Evolutionary conservation across 495 filamentous ascomycete genomes (phyloP).

Genomic region (Jackrogersella multiformis): DNA sequence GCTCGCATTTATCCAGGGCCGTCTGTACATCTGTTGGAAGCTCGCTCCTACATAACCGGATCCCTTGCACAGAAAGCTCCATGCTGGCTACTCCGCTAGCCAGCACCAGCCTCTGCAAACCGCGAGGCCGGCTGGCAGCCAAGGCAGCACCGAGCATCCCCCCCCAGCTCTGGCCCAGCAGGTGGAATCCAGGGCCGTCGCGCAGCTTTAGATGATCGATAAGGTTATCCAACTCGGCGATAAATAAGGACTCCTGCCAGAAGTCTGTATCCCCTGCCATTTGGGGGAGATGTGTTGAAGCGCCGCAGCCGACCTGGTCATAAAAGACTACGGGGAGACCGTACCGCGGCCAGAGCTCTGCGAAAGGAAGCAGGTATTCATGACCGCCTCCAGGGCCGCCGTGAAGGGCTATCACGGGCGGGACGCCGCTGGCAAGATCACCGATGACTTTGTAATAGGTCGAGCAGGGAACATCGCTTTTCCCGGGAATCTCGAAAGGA

Average conservation of each 20-base stretch:
- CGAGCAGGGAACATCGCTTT: background rate
- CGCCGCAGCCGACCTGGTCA: conserved; percentile 61
- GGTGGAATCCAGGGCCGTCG: conserved; percentile 46
- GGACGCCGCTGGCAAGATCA: background rate
- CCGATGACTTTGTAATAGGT: conserved; percentile 44
- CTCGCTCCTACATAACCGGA: background rate
- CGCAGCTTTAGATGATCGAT: conserved; percentile 49
- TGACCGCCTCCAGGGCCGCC: conserved; percentile 59
- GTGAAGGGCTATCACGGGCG: conserved; percentile 54
- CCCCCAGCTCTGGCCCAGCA: conserved; percentile 56
- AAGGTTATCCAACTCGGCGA: conserved; percentile 60
- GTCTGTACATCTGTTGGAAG: background rate
- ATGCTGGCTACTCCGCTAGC: background rate
- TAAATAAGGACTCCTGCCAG: conserved; percentile 51
- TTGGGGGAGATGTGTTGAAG: conserved; percentile 54
- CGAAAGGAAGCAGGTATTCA: conserved; percentile 47
- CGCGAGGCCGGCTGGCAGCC: background rate
- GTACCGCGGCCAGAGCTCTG: conserved; percentile 47
- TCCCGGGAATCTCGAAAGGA: background rate
- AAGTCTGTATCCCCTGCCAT: conserved; percentile 51
- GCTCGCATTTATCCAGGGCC: background rate
- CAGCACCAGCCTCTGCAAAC: background rate
- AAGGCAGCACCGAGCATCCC: conserved; percentile 39
- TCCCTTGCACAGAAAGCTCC: background rate
- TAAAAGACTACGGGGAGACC: conserved; percentile 58